These are phyloP conservation scores for Daldinia childiae DNA, from an alignment of 495 filamentous ascomycete genomes.

Conservation along the genomic window DNA sequence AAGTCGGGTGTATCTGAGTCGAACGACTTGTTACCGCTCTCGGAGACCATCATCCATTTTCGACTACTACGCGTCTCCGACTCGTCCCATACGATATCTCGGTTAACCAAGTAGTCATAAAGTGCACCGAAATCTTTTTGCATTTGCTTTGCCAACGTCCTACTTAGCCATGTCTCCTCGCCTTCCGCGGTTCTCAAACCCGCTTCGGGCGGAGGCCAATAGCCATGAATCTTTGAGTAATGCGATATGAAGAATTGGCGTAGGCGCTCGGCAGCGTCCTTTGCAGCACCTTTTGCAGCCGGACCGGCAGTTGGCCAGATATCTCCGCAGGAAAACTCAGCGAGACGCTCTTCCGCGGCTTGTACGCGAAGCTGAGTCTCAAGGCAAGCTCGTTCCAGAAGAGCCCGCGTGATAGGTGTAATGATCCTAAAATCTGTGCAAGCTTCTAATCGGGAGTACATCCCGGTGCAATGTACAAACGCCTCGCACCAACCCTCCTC, in stretches of 20 bases:
- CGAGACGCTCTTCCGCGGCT: slow-evolving; percentile 66
- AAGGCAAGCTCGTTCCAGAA: slow-evolving; percentile 69
- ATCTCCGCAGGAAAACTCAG: slow-evolving; percentile 67
- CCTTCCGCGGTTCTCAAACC: slow-evolving; percentile 50
- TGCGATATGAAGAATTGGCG: slow-evolving; percentile 64
- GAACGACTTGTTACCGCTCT: slow-evolving; percentile 61
- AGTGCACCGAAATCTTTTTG: slow-evolving; percentile 73
- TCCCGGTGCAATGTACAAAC: slow-evolving; percentile 73
- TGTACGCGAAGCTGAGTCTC: slow-evolving; percentile 70
- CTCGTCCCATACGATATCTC: slow-evolving; percentile 71
- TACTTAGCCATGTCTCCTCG: slow-evolving; percentile 69
- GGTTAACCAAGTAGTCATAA: slow-evolving; percentile 78
- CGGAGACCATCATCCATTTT: slow-evolving; percentile 70
- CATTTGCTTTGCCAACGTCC: slow-evolving; percentile 64
- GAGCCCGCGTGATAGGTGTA: slow-evolving; percentile 69
- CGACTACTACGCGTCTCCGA: slow-evolving; percentile 62
- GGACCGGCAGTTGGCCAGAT: slow-evolving; percentile 64
- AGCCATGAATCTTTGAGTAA: slow-evolving; percentile 62
- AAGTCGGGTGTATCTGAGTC: slow-evolving; percentile 67
- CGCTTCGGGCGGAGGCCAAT: slow-evolving; percentile 65
- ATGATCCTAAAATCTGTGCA: slow-evolving; percentile 66
- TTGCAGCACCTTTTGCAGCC: slow-evolving; percentile 48
- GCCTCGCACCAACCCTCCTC: slow-evolving; percentile 73
- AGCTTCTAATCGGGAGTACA: slow-evolving; percentile 65
- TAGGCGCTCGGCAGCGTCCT: slow-evolving; percentile 62